Percentiles rank a stretch among this genome's conserved stretches.
Conservation (phyloP, 2,329 filamentous ascomycete species). For the Exophiala bonariae region DNA sequence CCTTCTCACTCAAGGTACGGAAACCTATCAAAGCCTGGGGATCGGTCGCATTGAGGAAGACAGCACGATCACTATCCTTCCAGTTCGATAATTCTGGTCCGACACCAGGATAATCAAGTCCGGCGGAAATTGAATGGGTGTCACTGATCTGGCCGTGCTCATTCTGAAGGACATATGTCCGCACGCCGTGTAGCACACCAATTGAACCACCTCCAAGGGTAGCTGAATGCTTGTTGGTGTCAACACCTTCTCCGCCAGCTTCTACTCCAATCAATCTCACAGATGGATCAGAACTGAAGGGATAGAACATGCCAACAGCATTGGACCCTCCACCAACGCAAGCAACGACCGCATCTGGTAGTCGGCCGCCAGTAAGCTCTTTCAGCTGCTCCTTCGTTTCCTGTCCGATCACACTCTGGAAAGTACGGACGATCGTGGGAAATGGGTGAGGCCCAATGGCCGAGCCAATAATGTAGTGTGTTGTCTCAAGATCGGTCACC, state of each 20-base stretch:
- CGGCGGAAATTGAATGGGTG: constrained; percentile 94
- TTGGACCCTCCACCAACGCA: constrained; percentile 96
- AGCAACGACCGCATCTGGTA: constrained; percentile 93
- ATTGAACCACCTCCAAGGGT: constrained; percentile 84
- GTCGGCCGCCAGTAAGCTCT: constrained; percentile 77
- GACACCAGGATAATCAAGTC: constrained; percentile 95
- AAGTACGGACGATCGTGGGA: constrained; percentile 94
- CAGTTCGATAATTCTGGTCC: constrained; percentile 88
- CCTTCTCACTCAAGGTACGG: constrained; percentile 77
- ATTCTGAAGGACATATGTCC: constrained; percentile 93
- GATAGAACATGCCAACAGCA: constrained; percentile 97
- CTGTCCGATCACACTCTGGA: constrained; percentile 93
- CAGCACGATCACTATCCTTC: constrained; percentile 87
- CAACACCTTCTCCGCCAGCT: constrained; percentile 88
- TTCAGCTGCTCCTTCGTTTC: constrained; percentile 94
- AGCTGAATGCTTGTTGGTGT: constrained; percentile 81
- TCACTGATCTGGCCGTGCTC: constrained; percentile 89
- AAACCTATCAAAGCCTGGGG: constrained; percentile 87
- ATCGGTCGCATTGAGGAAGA: constrained; percentile 89
- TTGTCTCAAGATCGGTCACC: constrained; percentile 89
- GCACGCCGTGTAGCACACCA: constrained; percentile 92
- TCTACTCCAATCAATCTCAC: constrained; percentile 93
- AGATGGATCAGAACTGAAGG: constrained; percentile 79
- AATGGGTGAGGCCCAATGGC: constrained; percentile 97
- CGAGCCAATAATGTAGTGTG: constrained; percentile 97